These are phyloP conservation scores for Juglanconis juglandina DNA, from an alignment of 2,329 filamentous ascomycete genomes.

Conservation along the genomic window DNA sequence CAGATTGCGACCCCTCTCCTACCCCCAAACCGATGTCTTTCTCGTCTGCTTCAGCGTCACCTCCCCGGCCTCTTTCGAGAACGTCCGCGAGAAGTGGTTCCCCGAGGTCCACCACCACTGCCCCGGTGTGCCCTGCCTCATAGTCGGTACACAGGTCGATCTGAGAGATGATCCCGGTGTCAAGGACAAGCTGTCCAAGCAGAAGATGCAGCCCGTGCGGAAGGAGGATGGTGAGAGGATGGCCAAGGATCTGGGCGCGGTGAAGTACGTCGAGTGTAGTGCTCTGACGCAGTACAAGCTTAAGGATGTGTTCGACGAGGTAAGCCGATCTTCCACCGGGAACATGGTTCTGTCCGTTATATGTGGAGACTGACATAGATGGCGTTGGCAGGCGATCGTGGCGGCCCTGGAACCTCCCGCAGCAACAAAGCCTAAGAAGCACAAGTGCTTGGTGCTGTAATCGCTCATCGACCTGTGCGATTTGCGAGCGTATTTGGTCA, in stretches of 20 bases:
- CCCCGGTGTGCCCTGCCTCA: slow-evolving; percentile 93
- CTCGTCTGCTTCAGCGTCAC: slow-evolving; percentile 98
- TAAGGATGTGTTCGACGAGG: slow-evolving; percentile 99
- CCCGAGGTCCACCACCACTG: slow-evolving; percentile 98
- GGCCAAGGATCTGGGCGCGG: slow-evolving; percentile 94
- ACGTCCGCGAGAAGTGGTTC: slow-evolving; percentile 99
- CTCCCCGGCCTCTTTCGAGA: slow-evolving; percentile 96
- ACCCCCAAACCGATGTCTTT: slow-evolving; percentile 97
- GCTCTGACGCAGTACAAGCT: slow-evolving; percentile 97
- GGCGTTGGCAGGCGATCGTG: slow-evolving; percentile 72
- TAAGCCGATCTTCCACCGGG: slow-evolving; percentile 39
- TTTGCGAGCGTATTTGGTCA: neutral
- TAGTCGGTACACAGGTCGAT: slow-evolving; percentile 97
- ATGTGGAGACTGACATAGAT: slow-evolving; percentile 4
- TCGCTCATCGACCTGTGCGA: neutral
- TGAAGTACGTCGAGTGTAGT: slow-evolving; percentile 99
- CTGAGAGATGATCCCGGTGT: slow-evolving; percentile 85
- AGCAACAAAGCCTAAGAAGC: slow-evolving; percentile 71
- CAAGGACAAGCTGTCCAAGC: slow-evolving; percentile 85
- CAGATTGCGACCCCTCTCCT: slow-evolving; percentile 87
- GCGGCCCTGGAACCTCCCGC: slow-evolving; percentile 82
- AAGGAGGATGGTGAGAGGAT: slow-evolving; percentile 93
- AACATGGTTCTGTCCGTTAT: neutral
- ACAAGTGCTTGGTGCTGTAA: slow-evolving; percentile 70
- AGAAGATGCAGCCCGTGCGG: slow-evolving; percentile 91